Evolutionary conservation across 495 filamentous ascomycete genomes (phyloP).

Genomic region (Aspergillus sparsus): DNA sequence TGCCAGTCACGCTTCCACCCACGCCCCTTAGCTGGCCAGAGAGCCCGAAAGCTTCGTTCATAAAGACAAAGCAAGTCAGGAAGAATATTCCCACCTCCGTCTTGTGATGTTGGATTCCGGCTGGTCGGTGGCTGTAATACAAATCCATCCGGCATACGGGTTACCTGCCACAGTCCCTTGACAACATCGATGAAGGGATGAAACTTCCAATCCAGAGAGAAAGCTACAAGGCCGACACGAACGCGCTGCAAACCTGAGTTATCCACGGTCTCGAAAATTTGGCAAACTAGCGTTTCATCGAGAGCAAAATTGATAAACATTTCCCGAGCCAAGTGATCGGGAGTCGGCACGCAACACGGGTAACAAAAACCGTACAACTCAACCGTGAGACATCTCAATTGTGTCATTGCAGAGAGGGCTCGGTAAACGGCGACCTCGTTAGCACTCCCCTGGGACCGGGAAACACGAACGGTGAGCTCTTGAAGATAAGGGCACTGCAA

Average conservation of each 20-base stretch:
- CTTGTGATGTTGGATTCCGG: too few relatives aligned
- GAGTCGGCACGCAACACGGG: neutral
- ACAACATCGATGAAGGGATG: too few relatives aligned
- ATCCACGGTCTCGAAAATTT: constrained; percentile 1
- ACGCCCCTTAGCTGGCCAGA: constrained; percentile 12
- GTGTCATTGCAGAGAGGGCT: neutral
- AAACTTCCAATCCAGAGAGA: neutral
- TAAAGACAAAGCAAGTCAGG: neutral
- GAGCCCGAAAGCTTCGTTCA: constrained; percentile 2
- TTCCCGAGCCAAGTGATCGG: neutral
- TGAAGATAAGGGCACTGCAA: constrained; percentile 3
- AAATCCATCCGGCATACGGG: too few relatives aligned
- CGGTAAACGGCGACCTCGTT: constrained; percentile 11
- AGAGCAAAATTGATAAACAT: constrained; percentile 7
- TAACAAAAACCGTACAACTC: constrained; percentile 3
- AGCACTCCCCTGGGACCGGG: constrained; percentile 7
- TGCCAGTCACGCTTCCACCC: constrained; percentile 14
- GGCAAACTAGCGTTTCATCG: constrained; percentile 10
- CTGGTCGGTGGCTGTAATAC: too few relatives aligned
- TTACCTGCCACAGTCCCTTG: too few relatives aligned
- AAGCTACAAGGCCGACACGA: constrained; percentile 5
- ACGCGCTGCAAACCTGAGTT: constrained; percentile 1
- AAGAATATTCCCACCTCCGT: neutral
- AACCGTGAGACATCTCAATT: neutral
- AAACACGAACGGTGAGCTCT: constrained; percentile 7